Evolutionary conservation across 805 yeast genomes (phyloP).

Genomic region (Candida hispaniensis): DNA sequence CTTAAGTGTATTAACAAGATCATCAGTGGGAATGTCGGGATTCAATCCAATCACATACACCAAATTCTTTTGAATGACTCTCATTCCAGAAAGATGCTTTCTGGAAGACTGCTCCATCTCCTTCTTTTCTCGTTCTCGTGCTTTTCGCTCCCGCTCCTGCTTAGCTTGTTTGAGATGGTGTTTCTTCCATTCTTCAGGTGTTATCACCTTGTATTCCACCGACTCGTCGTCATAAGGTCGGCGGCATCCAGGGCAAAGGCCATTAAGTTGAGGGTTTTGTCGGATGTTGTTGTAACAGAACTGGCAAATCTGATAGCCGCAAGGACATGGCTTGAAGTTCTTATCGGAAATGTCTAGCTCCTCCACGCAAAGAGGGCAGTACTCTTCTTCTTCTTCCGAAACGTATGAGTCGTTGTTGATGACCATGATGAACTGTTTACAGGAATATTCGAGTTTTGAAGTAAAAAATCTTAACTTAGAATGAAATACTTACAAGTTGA

Average conservation of each 20-base stretch:
- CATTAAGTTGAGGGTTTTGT: slow-evolving; percentile 89
- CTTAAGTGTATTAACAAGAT: slow-evolving; percentile 66
- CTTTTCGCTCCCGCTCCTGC: slow-evolving; percentile 62
- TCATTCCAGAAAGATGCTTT: slow-evolving; percentile 90
- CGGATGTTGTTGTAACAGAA: slow-evolving; percentile 95
- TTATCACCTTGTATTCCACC: slow-evolving; percentile 73
- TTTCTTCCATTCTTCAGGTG: slow-evolving; percentile 76
- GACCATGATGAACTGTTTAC: no score
- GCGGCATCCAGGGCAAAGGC: slow-evolving; percentile 96
- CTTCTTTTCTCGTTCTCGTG: slow-evolving; percentile 80
- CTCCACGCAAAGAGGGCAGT: slow-evolving; percentile 87
- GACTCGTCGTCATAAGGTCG: slow-evolving; percentile 85
- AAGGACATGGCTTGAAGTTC: slow-evolving; percentile 98
- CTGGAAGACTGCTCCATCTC: slow-evolving; percentile 78
- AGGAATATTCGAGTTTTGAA: no score
- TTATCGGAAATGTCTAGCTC: slow-evolving; percentile 95
- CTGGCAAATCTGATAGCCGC: slow-evolving; percentile 98
- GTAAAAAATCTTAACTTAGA: no score
- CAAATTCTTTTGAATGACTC: slow-evolving; percentile 95
- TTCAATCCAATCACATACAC: slow-evolving; percentile 94
- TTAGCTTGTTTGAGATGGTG: slow-evolving; percentile 74
- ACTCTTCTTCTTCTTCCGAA: slow-evolving; percentile 15
- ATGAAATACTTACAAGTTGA: no score
- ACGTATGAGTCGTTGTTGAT: slow-evolving; percentile 13
- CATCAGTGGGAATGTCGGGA: slow-evolving; percentile 78